Percentiles rank a stretch among this genome's conserved stretches.
These are phyloP conservation scores for Raffaelea ambrosiae DNA, from an alignment of 2,329 filamentous ascomycete genomes.

Conservation along the genomic window DNA sequence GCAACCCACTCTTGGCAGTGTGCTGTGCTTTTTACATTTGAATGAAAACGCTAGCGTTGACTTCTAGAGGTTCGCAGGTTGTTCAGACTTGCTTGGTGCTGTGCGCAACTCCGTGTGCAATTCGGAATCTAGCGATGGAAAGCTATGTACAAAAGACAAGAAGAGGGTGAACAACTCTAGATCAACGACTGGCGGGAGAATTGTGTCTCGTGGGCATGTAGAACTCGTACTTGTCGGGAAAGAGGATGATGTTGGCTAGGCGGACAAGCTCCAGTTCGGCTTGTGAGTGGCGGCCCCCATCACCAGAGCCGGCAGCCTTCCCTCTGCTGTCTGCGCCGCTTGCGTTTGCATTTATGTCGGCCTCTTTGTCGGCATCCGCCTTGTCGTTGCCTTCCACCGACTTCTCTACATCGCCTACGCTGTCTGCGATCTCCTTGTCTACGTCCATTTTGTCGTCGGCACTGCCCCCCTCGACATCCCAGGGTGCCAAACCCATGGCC, in stretches of 20 bases:
- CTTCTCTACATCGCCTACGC: slow-evolving; percentile 17
- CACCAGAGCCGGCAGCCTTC: too few relatives aligned
- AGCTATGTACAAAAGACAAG: too few relatives aligned
- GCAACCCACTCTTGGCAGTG: too few relatives aligned
- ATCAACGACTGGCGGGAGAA: slow-evolving; percentile 6
- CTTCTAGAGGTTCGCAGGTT: too few relatives aligned
- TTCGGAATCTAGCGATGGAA: too few relatives aligned
- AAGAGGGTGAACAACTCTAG: too few relatives aligned
- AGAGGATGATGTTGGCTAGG: slow-evolving; percentile 48
- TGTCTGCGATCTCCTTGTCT: too few relatives aligned
- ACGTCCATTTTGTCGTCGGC: slow-evolving; percentile 18
- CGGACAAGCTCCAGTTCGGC: slow-evolving; percentile 44
- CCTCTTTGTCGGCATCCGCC: slow-evolving; percentile 2
- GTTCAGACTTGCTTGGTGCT: too few relatives aligned
- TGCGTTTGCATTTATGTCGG: background rate
- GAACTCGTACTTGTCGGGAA: slow-evolving; percentile 42
- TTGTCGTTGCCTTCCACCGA: slow-evolving; percentile 4
- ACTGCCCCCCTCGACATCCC: slow-evolving; percentile 27
- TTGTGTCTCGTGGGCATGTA: slow-evolving; percentile 31
- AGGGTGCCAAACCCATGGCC: slow-evolving; percentile 50
- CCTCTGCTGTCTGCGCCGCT: background rate
- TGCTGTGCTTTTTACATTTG: too few relatives aligned
- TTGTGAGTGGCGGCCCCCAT: background rate
- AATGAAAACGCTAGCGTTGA: too few relatives aligned
- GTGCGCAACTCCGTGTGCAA: too few relatives aligned